Base-by-base conservation (phyloP, 257 asterid genomes). In the Avicennia marina region DNA sequence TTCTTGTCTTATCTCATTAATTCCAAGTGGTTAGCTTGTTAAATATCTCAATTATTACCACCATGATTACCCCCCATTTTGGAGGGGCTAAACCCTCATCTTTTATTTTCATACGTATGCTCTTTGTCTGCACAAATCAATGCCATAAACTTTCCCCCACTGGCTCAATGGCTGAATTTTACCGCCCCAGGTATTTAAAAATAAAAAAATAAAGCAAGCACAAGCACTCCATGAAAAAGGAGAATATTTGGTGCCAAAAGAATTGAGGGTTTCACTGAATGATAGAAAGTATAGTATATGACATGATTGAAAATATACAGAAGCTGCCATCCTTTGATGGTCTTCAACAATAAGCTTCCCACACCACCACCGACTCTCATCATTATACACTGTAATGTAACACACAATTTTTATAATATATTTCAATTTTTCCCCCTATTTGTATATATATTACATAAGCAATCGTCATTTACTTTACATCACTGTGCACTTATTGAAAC, bases 301-400 rank as follows among this genome's bases (percentile, higher is more conserved):
- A 46, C 61, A 73, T 66, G 54, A 75, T 71, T 67, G 62, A 48
- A 57, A 25, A 29, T 54, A n/a, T n/a, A n/a, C n/a, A 40, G 69
- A 60, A 55, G 74, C 18, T 59, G 55, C n/a, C n/a, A n/a, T n/a
- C n/a, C n/a, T 25, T 72, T 72, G 34, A 69, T 72, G 65, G 67
- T 71, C 76, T 74, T 79, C 57, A 76, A 48, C 55, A 43, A 64
- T 70, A 79, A 74, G 75, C 57, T 64, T 75, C 76, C 34, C 61
- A 69, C 63, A 60, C 82, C 74, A 72, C 86, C 74, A 75, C 86
- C 80, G 64, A 66, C 82, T 59, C 57, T 67, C 53, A 79, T 79
- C 76, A 79, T 75, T 67, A 39, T 57, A 27, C 77, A 68, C 52
- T 34, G 39, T 71, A 16, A 40, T 55, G 6, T 18, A 34, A 33